Conservation (phyloP, 2,329 filamentous ascomycete genomes). For the Cordyceps tenuipes region DNA sequence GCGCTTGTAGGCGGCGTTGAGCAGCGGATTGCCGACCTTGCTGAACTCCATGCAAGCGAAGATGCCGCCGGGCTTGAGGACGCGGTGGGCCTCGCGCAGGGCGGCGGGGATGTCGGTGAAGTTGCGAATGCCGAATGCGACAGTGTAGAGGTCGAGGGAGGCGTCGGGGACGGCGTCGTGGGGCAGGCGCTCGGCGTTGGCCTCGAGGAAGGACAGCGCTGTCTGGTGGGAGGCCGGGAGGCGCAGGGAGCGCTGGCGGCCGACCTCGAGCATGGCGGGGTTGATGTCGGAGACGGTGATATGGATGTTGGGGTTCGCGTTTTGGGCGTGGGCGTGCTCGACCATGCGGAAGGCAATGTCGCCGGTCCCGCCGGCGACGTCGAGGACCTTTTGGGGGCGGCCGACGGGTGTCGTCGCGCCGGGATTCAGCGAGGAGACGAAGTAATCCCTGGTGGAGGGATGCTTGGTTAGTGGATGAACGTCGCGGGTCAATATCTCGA, state of each 20-base stretch:
- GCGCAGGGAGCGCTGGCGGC: conserved; percentile 63
- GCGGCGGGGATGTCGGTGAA: conserved; percentile 88
- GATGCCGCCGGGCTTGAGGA: conserved; percentile 87
- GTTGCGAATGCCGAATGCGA: conserved; percentile 95
- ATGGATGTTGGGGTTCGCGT: conserved; percentile 62
- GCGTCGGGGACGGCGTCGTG: conserved; percentile 48
- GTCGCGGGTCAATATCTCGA: not conserved
- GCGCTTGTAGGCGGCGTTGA: conserved; percentile 83
- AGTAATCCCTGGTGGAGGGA: conserved; percentile 59
- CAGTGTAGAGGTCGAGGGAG: conserved; percentile 90
- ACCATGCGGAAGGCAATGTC: conserved; percentile 97
- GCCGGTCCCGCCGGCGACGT: conserved; percentile 93
- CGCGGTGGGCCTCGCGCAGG: conserved; percentile 72
- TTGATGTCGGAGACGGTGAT: conserved; percentile 97
- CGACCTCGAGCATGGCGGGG: conserved; percentile 85
- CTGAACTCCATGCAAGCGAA: conserved; percentile 97
- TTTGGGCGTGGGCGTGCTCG: conserved; percentile 76
- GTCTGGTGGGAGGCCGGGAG: conserved; percentile 47
- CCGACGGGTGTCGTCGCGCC: conserved; percentile 46
- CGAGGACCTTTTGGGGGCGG: conserved; percentile 65
- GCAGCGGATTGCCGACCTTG: conserved; percentile 64
- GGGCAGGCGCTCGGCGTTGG: conserved; percentile 74
- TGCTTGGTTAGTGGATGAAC: not conserved
- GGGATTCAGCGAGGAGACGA: conserved; percentile 84
- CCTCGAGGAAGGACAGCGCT: conserved; percentile 69